Base-by-base conservation (phyloP, 2,329 filamentous ascomycete genomes). In the Botrytis elliptica region DNA sequence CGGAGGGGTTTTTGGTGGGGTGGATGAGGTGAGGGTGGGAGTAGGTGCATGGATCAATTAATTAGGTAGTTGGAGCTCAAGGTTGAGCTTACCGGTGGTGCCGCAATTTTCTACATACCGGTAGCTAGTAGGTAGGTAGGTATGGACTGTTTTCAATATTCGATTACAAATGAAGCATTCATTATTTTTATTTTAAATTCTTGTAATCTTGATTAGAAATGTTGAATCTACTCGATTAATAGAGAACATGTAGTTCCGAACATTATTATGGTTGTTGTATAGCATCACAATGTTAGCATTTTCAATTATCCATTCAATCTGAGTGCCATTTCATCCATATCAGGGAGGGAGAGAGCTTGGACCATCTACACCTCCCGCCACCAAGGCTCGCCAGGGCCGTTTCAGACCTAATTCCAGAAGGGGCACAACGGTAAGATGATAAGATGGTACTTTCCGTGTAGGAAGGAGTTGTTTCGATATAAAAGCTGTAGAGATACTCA, bases 1-100 rank as follows among this genome's bases (percentile, higher is more conserved):
- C 70, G 46, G 62, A 72, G 62, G 70, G 70, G 63, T 44, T 29
- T 57, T 66, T 29, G 59, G 44, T 36, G 68, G 68, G 59, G 66
- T 42, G 36, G 49, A 29, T 33, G 40, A 29, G 18, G 33, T 33
- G 40, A 29, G 18, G 33, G 65, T 55, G 49, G 49, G 25, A 55
- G 67, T 38, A 33, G 25, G n/a, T 55, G 52, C 14, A 55, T 55
- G 16, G 52, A 55, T 55, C n/a, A 55, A 55, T 55, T 1, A 6
- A 3, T 55, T 55, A 55, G 40, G 40, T 4, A 42, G 25, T n/a
- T 55, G 10, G 49, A n/a, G 49, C 49, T 55, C 9, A 25, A 49
- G 46, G 22, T 52, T 52, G 46, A 52, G 46, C 46, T 52, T 52
- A 52, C 10, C 4, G 22, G 46, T 52, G 12, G 10, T n/a, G 5